Base-by-base conservation (phyloP, 768 basidiomycete genomes). In the Astraeus odoratus region DNA sequence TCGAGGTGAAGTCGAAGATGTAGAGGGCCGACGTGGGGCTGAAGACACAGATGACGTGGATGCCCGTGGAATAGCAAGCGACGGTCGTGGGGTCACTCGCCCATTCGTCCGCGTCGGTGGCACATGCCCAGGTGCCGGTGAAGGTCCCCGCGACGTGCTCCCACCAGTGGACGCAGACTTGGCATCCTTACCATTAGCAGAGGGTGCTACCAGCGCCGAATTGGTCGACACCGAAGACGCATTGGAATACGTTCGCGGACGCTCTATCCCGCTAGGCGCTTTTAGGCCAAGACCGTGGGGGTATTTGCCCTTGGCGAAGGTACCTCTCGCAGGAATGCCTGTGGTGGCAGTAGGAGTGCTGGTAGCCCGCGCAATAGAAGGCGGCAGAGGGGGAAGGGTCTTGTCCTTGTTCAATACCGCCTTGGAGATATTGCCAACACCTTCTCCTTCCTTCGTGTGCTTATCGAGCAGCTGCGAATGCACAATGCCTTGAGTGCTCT, bases 191-290 rank as follows among this genome's bases (percentile, higher is more conserved):
- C 5, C 30, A 31, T 12, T n/a, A 19, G 8, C 20, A 37, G 8
- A 20, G 7, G 22, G 13, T 8, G 51, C 24, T 5, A 41, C 48
- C 4, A 48, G 27, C 13, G 40, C 44, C 4, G 61, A 61, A n/a
- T 31, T 44, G 18, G 49, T 54, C 37, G 60, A 59, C 10, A 47
- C 47, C 2, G 51, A 61, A 36, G 50, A 65, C 12, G 51, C 44
- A 62, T 16, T 73, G 30, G 38, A 66, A 58, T 58, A 71, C 65
- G 44, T 70, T 54, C 63, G 57, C 5, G 60, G 50, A 52, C 67
- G 56, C 23, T 48, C 57, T 34, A 58, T 18, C 2, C 20, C 43
- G 10, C 27, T 37, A 1, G 41, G 52, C 2, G 54, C 48, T 2
- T 45, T 50, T 23, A 54, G 57, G 19, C 51, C 23, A 3, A 55